These are phyloP conservation scores for Alternaria sp. DNA, from an alignment of 2,329 filamentous ascomycete genomes.

Conservation along the genomic window DNA sequence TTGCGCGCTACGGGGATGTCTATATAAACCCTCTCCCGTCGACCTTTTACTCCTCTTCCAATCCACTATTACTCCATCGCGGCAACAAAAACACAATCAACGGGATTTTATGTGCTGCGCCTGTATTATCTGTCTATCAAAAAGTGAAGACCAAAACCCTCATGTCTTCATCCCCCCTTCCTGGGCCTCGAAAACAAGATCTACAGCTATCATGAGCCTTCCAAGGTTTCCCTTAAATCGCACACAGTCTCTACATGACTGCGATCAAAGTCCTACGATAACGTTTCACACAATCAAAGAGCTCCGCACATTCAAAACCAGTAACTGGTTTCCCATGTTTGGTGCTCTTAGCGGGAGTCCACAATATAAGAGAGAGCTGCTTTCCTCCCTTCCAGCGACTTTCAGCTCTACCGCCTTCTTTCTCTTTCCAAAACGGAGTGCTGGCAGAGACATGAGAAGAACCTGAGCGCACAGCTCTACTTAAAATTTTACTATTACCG, in stretches of 20 bases:
- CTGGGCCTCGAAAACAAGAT: no score
- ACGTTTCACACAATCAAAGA: neutral
- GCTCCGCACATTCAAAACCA: neutral
- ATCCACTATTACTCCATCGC: neutral
- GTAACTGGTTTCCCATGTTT: neutral
- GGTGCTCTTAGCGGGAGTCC: neutral
- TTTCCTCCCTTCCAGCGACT: neutral
- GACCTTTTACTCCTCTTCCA: neutral
- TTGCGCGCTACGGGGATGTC: neutral
- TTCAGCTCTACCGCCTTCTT: neutral
- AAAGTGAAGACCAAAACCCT: neutral
- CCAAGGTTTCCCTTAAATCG: no score
- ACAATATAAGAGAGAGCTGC: neutral
- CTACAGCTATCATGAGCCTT: no score
- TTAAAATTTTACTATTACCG: neutral
- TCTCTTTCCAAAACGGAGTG: neutral
- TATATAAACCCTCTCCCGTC: neutral
- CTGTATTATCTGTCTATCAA: neutral
- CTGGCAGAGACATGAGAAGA: neutral
- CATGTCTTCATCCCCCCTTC: neutral
- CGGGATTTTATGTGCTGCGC: neutral
- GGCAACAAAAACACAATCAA: neutral
- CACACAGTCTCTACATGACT: no score
- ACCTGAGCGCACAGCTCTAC: neutral
- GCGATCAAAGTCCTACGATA: neutral